Evolutionary conservation across 805 yeast genomes (phyloP).

Genomic region (Candida boidinii): DNA sequence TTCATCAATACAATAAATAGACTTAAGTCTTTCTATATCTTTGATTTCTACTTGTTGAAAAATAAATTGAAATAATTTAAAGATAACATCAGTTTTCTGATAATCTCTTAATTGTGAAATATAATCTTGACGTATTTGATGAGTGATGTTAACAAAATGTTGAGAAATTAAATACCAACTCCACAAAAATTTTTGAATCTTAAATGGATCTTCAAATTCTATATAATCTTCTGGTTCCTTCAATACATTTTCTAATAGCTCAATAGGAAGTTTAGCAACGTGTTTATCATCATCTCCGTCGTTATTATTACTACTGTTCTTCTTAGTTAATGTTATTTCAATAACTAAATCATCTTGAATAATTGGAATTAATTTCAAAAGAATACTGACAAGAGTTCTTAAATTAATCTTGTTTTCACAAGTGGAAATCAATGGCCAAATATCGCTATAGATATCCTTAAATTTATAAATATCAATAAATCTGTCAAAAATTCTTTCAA

Average conservation of each 20-base stretch:
- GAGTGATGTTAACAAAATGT: slow-evolving; percentile 58
- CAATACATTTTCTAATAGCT: slow-evolving; percentile 27
- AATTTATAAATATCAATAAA: no score
- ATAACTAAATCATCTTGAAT: slow-evolving; percentile 53
- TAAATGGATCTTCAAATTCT: slow-evolving; percentile 28
- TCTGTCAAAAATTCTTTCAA: slow-evolving; percentile 12
- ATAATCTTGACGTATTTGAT: slow-evolving; percentile 52
- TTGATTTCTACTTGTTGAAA: slow-evolving; percentile 43
- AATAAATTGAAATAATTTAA: slow-evolving; percentile 41
- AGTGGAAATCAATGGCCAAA: no score
- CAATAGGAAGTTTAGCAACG: slow-evolving; percentile 29
- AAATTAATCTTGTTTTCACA: no score
- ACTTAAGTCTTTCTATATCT: slow-evolving; percentile 7
- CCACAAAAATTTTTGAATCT: slow-evolving; percentile 44
- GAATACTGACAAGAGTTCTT: no score
- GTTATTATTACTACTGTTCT: slow-evolving; percentile 18
- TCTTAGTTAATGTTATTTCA: slow-evolving; percentile 47
- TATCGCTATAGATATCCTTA: no score
- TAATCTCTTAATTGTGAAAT: slow-evolving; percentile 44
- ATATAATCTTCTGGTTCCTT: slow-evolving; percentile 27
- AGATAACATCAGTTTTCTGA: slow-evolving; percentile 29
- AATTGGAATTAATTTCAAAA: slow-evolving; percentile 30
- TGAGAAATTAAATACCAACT: slow-evolving; percentile 58
- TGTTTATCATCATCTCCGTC: slow-evolving; percentile 16
- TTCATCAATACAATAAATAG: no score